Conservation (phyloP, 2,329 filamentous ascomycete species). For the Zymoseptoria ardabiliae region DNA sequence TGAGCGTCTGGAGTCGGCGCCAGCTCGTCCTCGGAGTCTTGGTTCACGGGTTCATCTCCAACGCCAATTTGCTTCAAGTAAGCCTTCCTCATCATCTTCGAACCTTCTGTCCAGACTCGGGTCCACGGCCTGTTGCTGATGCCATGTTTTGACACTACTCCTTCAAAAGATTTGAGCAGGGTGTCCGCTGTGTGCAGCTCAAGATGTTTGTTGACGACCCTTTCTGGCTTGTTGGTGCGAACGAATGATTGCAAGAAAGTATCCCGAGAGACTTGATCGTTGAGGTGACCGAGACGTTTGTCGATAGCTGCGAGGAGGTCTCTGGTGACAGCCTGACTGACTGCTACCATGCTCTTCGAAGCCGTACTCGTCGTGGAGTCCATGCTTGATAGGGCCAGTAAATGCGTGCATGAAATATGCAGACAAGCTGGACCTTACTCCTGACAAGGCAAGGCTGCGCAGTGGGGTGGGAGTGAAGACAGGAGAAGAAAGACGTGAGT, state of each 20-base stretch:
- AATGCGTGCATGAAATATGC: too few species aligned
- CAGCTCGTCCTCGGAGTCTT: too few species aligned
- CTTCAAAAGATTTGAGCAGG: not conserved
- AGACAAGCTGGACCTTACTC: too few species aligned
- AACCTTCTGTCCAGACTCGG: not conserved
- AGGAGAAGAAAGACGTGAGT: too few species aligned
- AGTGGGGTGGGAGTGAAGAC: too few species aligned
- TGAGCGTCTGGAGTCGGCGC: too few species aligned
- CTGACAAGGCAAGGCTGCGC: too few species aligned
- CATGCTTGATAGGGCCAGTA: not conserved
- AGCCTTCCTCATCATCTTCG: not conserved
- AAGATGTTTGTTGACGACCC: too few species aligned
- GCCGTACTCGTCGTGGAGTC: not conserved
- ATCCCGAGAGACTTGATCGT: not conserved
- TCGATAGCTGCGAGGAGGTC: not conserved
- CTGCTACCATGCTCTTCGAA: not conserved
- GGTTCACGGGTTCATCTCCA: too few species aligned
- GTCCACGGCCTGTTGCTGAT: not conserved
- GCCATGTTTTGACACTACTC: not conserved
- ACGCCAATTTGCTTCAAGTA: not conserved
- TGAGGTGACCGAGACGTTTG: not conserved
- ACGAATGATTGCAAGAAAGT: not conserved
- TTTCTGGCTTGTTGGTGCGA: not conserved
- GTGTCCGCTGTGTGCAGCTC: not conserved
- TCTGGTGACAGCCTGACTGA: not conserved